Conservation (phyloP, 78 protist species). For the Polysphondylium violaceum region DNA sequence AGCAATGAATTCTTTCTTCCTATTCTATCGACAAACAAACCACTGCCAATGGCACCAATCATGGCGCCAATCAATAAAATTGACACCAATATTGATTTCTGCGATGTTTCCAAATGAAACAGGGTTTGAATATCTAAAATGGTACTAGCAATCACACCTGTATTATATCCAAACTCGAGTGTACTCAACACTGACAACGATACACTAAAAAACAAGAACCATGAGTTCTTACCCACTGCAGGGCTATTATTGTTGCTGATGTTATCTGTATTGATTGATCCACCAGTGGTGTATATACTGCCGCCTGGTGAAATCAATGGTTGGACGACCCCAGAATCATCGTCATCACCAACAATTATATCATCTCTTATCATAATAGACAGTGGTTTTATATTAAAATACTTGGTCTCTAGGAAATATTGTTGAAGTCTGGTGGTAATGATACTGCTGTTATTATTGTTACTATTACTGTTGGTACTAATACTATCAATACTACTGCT, state of each 20-base stretch:
- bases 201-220: conserved; percentile 15
- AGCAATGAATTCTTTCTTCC: conserved; percentile 49
- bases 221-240: neutral
- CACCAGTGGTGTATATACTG: no score
- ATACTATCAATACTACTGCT: neutral
- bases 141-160: conserved; percentile 64
- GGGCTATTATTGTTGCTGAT: neutral
- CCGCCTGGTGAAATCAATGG: neutral
- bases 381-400: neutral
- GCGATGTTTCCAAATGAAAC: neutral
- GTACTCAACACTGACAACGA: conserved; percentile 41
- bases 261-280: neutral
- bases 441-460: neutral
- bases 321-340: neutral
- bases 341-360: conserved; percentile 13
- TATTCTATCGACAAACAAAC: conserved; percentile 24
- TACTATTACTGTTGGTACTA: neutral
- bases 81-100: conserved; percentile 29
- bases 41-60: conserved; percentile 45
- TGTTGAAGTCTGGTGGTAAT: neutral
- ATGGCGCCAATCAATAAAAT: conserved; percentile 55
- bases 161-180: conserved; percentile 68
- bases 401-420: neutral
- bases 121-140: conserved; percentile 25
- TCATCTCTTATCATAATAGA: conserved; percentile 27